Evolutionary conservation across 225 moss, liverwort and hornwort species (phyloP).

Genomic region (Pseudisothecium myosuroides): DNA sequence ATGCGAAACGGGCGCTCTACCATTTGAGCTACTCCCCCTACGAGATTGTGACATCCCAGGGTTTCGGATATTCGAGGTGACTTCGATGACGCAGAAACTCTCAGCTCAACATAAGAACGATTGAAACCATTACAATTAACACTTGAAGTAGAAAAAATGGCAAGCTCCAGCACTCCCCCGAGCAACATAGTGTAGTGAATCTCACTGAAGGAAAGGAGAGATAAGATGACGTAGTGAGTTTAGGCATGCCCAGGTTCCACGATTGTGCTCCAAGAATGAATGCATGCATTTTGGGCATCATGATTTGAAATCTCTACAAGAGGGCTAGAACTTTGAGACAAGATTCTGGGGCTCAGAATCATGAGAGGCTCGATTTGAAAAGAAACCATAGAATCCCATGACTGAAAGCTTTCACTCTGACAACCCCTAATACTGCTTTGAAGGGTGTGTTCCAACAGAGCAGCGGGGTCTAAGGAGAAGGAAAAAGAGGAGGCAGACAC

Average conservation of each 20-base stretch:
- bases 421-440: neutral
- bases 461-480: neutral
- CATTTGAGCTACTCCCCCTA: conserved; percentile 32
- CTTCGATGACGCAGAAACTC: fast-evolving
- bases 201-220: neutral
- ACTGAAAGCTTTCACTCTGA: neutral
- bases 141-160: fast-evolving
- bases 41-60: neutral
- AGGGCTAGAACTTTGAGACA: neutral
- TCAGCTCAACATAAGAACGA: fast-evolving
- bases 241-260: neutral
- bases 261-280: neutral
- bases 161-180: neutral
- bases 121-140: fast-evolving
- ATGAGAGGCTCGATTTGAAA: neutral
- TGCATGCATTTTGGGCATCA: too few species aligned
- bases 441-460: neutral
- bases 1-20: conserved; percentile 39
- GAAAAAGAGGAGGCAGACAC: neutral
- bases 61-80: neutral
- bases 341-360: neutral
- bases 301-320: neutral
- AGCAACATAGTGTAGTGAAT: neutral
- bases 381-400: neutral
- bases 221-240: neutral